Evolutionary conservation across 352 stramenopile genomes (phyloP).

Genomic region (Pythium insidiosum): DNA sequence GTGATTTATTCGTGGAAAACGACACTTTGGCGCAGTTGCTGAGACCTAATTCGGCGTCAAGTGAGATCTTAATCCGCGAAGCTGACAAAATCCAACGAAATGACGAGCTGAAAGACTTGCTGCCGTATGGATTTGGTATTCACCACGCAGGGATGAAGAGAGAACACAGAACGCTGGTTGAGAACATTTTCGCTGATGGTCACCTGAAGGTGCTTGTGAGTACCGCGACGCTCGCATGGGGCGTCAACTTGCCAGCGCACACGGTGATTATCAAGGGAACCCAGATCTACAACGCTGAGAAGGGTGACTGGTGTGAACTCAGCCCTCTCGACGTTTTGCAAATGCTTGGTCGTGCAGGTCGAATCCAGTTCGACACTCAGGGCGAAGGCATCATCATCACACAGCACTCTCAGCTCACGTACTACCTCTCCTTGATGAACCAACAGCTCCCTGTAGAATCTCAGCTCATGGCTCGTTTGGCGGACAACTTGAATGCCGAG

Average conservation of each 20-base stretch:
- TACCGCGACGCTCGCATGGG: slow-evolving; percentile 99
- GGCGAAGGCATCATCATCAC: slow-evolving; percentile 99
- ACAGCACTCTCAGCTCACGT: slow-evolving; percentile 97
- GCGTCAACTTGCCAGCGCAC: slow-evolving; percentile 99
- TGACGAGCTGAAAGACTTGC: slow-evolving; percentile 96
- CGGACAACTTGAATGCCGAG: slow-evolving; percentile 99
- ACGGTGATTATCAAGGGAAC: slow-evolving; percentile 99
- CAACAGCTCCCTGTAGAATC: slow-evolving; percentile 99
- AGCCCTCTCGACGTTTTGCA: slow-evolving; percentile 98
- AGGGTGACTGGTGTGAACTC: slow-evolving; percentile 97
- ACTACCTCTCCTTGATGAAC: slow-evolving; percentile 99
- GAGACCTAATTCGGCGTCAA: slow-evolving; percentile 68
- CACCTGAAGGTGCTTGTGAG: slow-evolving; percentile 97
- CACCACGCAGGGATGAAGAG: slow-evolving; percentile 99
- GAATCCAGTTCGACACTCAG: slow-evolving; percentile 97
- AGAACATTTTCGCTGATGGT: slow-evolving; percentile 97
- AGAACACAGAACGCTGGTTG: slow-evolving; percentile 95
- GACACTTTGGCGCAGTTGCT: slow-evolving; percentile 94
- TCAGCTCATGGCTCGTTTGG: slow-evolving; percentile 94
- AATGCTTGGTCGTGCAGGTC: slow-evolving; percentile 98
- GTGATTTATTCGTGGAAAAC: slow-evolving; percentile 93
- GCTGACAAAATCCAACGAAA: slow-evolving; percentile 90
- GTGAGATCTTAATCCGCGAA: slow-evolving; percentile 93
- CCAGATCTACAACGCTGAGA: slow-evolving; percentile 99
- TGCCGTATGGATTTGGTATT: slow-evolving; percentile 98